A percentile compares a stretch with the other conserved stretches of the same genome.
phyloP scores from a whole-genome alignment of 2,329 filamentous ascomycete genomes.

The Lachnum nothofagi region DNA sequence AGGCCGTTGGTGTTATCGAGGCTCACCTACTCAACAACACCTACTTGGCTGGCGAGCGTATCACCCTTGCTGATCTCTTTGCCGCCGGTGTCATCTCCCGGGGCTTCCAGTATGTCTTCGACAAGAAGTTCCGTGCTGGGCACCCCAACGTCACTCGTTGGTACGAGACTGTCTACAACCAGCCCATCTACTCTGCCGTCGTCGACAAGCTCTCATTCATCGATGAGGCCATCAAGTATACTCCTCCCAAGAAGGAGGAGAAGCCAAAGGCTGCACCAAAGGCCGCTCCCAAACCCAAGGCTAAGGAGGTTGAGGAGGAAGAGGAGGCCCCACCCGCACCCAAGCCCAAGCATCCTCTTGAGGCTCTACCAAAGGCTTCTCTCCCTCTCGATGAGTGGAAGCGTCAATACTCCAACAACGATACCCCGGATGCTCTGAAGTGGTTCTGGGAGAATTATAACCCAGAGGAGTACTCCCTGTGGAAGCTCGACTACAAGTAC shows the following conservation, averaged over 20 bases:
- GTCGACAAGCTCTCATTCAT: conserved; percentile 71
- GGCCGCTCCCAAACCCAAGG: conserved; percentile 43
- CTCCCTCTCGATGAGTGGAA: conserved; percentile 95
- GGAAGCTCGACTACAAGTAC: conserved; percentile 96
- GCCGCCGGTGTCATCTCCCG: conserved; percentile 70
- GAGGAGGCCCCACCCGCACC: conserved; percentile 56
- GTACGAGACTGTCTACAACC: conserved; percentile 91
- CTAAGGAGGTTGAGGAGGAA: conserved; percentile 53
- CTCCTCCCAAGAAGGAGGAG: conserved; percentile 74
- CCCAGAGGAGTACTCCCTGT: conserved; percentile 92
- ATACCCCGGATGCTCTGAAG: conserved; percentile 78
- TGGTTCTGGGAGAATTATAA: conserved; percentile 99
- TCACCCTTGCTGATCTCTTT: conserved; percentile 95
- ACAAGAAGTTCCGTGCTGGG: conserved; percentile 77
- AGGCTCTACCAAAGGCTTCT: conserved; percentile 72
- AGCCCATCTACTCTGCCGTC: conserved; percentile 82
- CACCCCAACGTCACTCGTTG: conserved; percentile 87
- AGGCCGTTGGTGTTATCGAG: conserved; percentile 70
- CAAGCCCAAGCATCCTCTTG: conserved; percentile 96
- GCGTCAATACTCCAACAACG: conserved; percentile 96
- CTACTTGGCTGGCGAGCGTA: conserved; percentile 94
- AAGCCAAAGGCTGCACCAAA: conserved; percentile 55
- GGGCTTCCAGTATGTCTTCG: conserved; percentile 91
- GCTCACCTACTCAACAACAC: conserved; percentile 87
- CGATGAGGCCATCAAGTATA: conserved; percentile 67